Percentiles rank a stretch among this genome's conserved stretches.
Conservation (phyloP, 2,329 filamentous ascomycete species). For the Uncinocarpus reesii region DNA sequence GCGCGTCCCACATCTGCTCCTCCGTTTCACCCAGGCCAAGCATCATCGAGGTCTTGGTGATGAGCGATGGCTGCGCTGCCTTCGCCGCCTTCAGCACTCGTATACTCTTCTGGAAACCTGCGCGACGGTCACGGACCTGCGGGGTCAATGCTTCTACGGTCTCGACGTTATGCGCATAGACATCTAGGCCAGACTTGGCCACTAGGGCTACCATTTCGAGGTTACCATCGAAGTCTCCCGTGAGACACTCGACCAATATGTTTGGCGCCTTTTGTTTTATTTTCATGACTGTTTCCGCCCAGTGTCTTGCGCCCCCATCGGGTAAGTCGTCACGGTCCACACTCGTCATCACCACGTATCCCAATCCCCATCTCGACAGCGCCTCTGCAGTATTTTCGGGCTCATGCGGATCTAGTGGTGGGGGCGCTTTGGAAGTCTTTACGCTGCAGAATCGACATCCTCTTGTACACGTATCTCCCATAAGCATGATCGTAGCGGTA, state of each 20-base stretch:
- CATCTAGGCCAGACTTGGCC: conserved; percentile 78
- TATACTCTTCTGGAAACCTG: conserved; percentile 78
- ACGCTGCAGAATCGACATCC: conserved; percentile 96
- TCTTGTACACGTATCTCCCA: conserved; percentile 95
- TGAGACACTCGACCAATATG: conserved; percentile 39
- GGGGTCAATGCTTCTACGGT: conserved; percentile 86
- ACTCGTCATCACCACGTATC: conserved; percentile 87
- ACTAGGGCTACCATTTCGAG: conserved; percentile 78
- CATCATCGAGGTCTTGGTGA: conserved; percentile 99
- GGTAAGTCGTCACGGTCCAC: conserved; percentile 88
- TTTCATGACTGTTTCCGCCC: conserved; percentile 84
- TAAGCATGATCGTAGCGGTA: conserved; percentile 97
- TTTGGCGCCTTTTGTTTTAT: conserved; percentile 65
- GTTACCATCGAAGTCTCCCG: conserved; percentile 79
- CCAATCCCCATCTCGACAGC: conserved; percentile 80
- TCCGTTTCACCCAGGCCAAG: conserved; percentile 88
- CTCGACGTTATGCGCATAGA: conserved; percentile 96
- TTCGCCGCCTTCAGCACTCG: conserved; percentile 73
- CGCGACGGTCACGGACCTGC: conserved; percentile 77
- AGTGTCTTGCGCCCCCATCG: conserved; percentile 81
- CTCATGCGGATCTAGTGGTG: conserved; percentile 86
- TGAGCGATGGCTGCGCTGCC: conserved; percentile 61
- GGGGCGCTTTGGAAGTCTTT: conserved; percentile 67
- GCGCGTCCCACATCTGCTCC: conserved; percentile 66
- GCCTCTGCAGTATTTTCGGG: conserved; percentile 95